Evolutionary conservation across 305 asterid genomes (phyloP).

Genomic region (Rubia balearica): DNA sequence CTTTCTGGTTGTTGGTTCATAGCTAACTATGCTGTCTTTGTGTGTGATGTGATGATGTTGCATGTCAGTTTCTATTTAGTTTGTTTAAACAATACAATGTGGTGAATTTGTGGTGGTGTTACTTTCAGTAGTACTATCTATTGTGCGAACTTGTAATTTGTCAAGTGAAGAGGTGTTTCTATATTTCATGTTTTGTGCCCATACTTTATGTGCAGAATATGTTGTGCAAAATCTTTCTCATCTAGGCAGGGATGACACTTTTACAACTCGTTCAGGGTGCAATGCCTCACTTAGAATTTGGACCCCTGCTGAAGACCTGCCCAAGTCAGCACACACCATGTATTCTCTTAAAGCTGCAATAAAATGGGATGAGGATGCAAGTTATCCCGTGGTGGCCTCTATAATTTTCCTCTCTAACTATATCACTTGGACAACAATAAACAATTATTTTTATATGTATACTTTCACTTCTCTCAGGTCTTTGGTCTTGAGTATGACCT

Average conservation of each 20-base stretch:
- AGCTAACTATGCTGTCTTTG: background rate
- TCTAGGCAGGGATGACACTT: conserved; percentile 77
- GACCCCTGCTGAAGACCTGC: conserved; percentile 78
- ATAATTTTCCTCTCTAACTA: conserved; percentile 7
- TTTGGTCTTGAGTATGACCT: conserved; percentile 89
- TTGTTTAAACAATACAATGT: no score
- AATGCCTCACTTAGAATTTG: conserved; percentile 70
- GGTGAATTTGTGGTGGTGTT: no score
- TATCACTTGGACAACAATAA: conserved; percentile 4
- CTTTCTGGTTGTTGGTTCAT: background rate
- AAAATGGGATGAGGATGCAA: conserved; percentile 97
- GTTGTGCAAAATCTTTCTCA: no score
- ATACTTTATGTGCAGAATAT: no score
- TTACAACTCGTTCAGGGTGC: conserved; percentile 65
- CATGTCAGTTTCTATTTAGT: no score
- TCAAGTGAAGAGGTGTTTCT: no score
- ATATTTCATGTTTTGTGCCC: no score
- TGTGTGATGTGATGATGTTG: no score
- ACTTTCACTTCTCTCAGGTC: conserved; percentile 35
- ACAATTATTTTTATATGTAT: background rate
- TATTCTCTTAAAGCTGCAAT: conserved; percentile 86
- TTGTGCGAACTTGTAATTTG: no score
- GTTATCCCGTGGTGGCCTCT: conserved; percentile 15
- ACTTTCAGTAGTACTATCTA: no score
- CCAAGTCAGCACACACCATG: conserved; percentile 86